Evolutionary conservation across 441 rosid genomes (phyloP).

Genomic region (Erodium chrysanthum): DNA sequence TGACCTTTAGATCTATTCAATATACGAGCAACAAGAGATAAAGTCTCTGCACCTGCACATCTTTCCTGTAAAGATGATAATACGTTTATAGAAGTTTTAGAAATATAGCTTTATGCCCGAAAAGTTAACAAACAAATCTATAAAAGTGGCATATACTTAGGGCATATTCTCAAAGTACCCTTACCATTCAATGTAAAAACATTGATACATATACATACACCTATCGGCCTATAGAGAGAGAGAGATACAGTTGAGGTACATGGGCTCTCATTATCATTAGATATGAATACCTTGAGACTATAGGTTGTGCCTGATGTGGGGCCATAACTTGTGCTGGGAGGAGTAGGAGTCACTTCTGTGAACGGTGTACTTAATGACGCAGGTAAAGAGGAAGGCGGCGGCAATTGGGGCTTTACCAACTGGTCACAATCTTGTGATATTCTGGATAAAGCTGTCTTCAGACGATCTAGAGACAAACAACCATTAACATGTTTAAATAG

Average conservation of each 20-base stretch:
- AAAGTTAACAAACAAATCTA: conserved; percentile 15
- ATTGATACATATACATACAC: not conserved
- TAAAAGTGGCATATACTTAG: conserved; percentile 8
- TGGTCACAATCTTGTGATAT: conserved; percentile 86
- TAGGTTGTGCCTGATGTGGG: conserved; percentile 39
- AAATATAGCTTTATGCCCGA: conserved; percentile 13
- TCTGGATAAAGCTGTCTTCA: conserved; percentile 68
- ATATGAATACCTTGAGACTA: conserved; percentile 72
- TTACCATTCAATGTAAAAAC: not conserved
- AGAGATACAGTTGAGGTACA: not conserved
- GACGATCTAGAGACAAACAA: conserved; percentile 48
- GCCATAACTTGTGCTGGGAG: conserved; percentile 37
- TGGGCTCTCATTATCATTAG: not conserved
- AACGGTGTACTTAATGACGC: conserved; percentile 31
- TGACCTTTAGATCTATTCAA: conserved; percentile 81
- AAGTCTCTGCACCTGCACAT: conserved; percentile 77
- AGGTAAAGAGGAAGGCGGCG: conserved; percentile 43
- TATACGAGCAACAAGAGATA: conserved; percentile 72
- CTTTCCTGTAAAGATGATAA: conserved; percentile 63
- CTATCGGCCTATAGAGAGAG: not conserved
- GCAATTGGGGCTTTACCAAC: conserved; percentile 64
- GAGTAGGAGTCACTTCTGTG: conserved; percentile 59
- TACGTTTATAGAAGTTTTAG: conserved; percentile 11
- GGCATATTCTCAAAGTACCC: not conserved
- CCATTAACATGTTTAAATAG: conserved; percentile 9